These are phyloP conservation scores for Coemansia sp. DNA, from an alignment of 192 early-diverging fungal species.

Conservation along the genomic window DNA sequence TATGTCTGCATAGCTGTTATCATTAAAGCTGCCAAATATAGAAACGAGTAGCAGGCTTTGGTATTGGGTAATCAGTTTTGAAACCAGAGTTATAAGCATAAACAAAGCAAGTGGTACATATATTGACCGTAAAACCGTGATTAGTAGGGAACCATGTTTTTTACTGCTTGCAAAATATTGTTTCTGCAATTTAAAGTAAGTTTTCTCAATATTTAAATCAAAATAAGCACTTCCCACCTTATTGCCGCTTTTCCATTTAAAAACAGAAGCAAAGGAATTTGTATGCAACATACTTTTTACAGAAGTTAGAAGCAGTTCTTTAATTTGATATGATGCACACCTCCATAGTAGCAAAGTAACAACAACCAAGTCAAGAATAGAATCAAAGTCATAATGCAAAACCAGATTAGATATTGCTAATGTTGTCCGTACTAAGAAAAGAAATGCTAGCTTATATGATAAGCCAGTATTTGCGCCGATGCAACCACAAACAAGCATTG, in stretches of 20 bases:
- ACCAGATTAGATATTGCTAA: too few species aligned
- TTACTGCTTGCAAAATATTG: slow-evolving; percentile 5
- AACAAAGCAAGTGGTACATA: not conserved
- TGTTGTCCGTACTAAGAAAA: too few species aligned
- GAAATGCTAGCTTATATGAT: too few species aligned
- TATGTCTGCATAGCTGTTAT: not conserved
- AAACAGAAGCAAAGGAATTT: not conserved
- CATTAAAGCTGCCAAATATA: slow-evolving; percentile 10
- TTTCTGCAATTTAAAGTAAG: not conserved
- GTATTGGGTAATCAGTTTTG: not conserved
- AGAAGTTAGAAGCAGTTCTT: not conserved
- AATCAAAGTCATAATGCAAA: too few species aligned
- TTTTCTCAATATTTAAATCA: not conserved
- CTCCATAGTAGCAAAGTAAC: too few species aligned
- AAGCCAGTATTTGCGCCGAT: too few species aligned
- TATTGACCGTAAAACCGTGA: not conserved
- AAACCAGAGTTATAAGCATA: not conserved
- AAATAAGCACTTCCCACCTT: not conserved
- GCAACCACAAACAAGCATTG: too few species aligned
- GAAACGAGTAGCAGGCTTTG: slow-evolving; percentile 10
- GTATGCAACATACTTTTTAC: not conserved
- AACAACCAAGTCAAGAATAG: too few species aligned
- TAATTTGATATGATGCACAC: too few species aligned
- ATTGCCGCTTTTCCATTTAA: slow-evolving; percentile 13
- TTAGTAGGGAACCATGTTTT: slow-evolving; percentile 1